Evolutionary conservation across 2,329 filamentous ascomycete genomes (phyloP).

Genomic region (Cyanodermella asteris): DNA sequence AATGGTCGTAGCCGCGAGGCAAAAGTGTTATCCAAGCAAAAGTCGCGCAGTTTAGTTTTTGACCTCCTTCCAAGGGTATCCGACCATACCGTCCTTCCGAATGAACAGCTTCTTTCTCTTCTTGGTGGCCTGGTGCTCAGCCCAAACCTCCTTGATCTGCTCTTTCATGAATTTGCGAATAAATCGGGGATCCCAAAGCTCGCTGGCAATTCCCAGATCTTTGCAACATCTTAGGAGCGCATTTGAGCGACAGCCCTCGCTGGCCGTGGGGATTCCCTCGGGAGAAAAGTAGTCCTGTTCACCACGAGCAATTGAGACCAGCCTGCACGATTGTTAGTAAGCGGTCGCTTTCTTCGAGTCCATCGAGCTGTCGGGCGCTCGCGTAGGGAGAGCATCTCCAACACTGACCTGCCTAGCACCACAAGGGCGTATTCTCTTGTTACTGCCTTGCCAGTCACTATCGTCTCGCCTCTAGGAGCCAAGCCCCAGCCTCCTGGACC

Average conservation of each 20-base stretch:
- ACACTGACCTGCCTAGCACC: constrained; percentile 57
- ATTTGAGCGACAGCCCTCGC: constrained; percentile 94
- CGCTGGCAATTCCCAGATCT: constrained; percentile 80
- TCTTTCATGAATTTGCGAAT: constrained; percentile 62
- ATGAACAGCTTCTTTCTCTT: constrained; percentile 76
- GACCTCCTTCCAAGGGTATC: constrained; percentile 38
- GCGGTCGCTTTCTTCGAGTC: not conserved
- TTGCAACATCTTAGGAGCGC: constrained; percentile 97
- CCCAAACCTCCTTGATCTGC: constrained; percentile 61
- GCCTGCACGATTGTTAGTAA: constrained; percentile 27
- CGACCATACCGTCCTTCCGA: constrained; percentile 58
- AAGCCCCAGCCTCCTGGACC: constrained; percentile 91
- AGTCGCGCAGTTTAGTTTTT: too few species aligned
- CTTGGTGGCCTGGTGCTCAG: constrained; percentile 70
- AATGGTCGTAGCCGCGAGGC: too few species aligned
- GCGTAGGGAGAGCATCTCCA: not conserved
- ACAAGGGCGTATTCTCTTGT: constrained; percentile 89
- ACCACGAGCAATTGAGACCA: constrained; percentile 78
- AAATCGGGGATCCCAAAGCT: constrained; percentile 90
- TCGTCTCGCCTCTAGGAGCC: constrained; percentile 65
- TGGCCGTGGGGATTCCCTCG: constrained; percentile 78
- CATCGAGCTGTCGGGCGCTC: not conserved
- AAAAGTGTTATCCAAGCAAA: too few species aligned
- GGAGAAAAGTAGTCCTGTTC: constrained; percentile 85
- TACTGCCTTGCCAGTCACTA: constrained; percentile 57